Evolutionary conservation across 805 yeast genomes (phyloP).

Genomic region (Metschnikowia noctiluminum): DNA sequence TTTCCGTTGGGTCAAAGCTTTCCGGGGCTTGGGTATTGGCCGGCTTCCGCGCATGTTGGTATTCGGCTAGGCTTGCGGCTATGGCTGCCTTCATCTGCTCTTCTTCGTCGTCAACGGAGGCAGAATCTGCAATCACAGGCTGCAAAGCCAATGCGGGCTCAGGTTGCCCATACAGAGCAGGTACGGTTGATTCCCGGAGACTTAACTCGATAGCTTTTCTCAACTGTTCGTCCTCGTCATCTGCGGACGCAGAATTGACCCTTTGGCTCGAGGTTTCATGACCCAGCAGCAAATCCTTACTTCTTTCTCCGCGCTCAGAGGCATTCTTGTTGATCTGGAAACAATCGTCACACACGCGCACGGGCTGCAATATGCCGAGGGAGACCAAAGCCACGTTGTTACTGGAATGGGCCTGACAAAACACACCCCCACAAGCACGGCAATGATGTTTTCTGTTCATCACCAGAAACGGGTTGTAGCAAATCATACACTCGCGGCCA

Average conservation of each 20-base stretch:
- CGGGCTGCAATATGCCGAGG: slow-evolving; percentile 83
- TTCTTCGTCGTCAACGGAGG: slow-evolving; percentile 53
- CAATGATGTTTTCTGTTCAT: slow-evolving; percentile 94
- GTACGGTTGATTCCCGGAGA: slow-evolving; percentile 48
- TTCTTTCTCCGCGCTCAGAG: slow-evolving; percentile 24
- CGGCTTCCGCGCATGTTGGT: slow-evolving; percentile 32
- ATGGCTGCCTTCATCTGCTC: slow-evolving; percentile 92
- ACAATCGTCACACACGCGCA: slow-evolving; percentile 92
- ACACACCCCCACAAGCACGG: slow-evolving; percentile 95
- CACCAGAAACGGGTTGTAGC: slow-evolving; percentile 75
- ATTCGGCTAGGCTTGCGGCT: slow-evolving; percentile 81
- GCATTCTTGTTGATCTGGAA: slow-evolving; percentile 54
- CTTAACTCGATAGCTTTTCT: slow-evolving; percentile 77
- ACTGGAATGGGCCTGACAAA: slow-evolving; percentile 80
- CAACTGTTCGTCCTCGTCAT: slow-evolving; percentile 72
- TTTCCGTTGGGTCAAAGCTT: too few species aligned
- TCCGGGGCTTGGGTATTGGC: background rate
- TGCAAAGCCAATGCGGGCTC: too few species aligned
- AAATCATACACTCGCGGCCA: slow-evolving; percentile 91
- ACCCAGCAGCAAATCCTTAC: background rate
- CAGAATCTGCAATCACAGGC: too few species aligned
- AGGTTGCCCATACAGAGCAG: too few species aligned
- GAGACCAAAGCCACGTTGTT: slow-evolving; percentile 69
- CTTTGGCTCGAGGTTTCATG: slow-evolving; percentile 49
- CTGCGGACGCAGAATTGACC: background rate